These are phyloP conservation scores for Pouteria glomerata DNA, from an alignment of 148 eudicot species.

Conservation along the genomic window DNA sequence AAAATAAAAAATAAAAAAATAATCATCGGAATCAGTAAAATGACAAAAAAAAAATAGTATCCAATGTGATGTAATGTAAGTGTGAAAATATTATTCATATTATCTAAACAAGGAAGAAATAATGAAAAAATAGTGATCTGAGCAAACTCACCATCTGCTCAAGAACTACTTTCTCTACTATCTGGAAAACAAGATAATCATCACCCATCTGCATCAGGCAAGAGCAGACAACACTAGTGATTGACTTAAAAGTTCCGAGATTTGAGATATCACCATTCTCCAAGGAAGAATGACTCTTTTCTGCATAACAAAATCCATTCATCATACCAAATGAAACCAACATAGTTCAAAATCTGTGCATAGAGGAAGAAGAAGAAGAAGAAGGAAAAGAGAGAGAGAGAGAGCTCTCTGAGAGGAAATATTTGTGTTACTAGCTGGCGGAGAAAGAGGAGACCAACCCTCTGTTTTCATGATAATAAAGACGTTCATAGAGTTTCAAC, in stretches of 20 bases:
- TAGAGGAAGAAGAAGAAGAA: too few species aligned
- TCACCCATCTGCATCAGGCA: conserved; percentile 73
- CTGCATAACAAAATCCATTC: conserved; percentile 35
- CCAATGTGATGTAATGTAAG: background rate
- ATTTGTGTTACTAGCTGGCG: background rate
- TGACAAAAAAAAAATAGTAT: background rate
- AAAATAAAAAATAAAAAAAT: background rate
- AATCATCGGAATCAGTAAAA: background rate
- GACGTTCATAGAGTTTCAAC: background rate
- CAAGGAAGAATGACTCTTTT: conserved; percentile 19
- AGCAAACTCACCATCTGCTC: conserved; percentile 56
- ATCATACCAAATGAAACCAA: background rate
- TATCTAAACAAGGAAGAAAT: conserved; percentile 6
- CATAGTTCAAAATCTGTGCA: background rate
- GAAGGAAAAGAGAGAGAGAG: too few species aligned
- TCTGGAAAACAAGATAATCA: conserved; percentile 50
- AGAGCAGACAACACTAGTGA: conserved; percentile 57
- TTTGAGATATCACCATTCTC: conserved; percentile 33
- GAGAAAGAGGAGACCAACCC: background rate
- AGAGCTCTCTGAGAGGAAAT: background rate
- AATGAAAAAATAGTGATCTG: conserved; percentile 5
- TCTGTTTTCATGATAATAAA: background rate
- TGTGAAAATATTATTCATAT: background rate
- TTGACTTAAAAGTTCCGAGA: conserved; percentile 37
- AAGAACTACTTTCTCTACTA: conserved; percentile 60